Conservation (phyloP, 805 yeast species). For the Wickerhamomyces bovis region DNA sequence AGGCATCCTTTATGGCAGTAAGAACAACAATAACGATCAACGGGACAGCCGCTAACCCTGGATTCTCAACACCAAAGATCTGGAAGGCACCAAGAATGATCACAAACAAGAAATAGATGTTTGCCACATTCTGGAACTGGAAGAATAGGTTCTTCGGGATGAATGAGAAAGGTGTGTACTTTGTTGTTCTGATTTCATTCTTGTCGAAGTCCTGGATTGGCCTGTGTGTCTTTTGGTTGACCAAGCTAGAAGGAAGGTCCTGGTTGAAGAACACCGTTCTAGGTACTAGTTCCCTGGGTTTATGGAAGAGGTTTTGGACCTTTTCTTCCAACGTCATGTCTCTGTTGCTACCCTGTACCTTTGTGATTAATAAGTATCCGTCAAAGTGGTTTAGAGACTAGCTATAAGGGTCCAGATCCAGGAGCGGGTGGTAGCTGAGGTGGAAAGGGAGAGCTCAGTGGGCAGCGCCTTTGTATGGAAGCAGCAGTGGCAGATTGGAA, state of each 20-base stretch:
- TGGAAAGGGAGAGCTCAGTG: background rate
- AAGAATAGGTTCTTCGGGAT: constrained; percentile 75
- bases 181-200: constrained; percentile 91
- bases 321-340: constrained; percentile 3
- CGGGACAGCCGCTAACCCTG: constrained; percentile 71
- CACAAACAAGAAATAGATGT: constrained; percentile 74
- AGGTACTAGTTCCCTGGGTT: constrained; percentile 3
- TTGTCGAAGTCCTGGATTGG: constrained; percentile 5
- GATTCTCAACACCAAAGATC: constrained; percentile 77
- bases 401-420: background rate
- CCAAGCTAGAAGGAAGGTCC: constrained; percentile 1
- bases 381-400: background rate
- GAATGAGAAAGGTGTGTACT: constrained; percentile 86
- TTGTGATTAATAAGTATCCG: background rate
- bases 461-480: background rate
- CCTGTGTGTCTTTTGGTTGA: constrained; percentile 4
- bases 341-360: background rate
- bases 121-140: constrained; percentile 88
- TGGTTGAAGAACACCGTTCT: constrained; percentile 7
- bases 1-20: constrained; percentile 74
- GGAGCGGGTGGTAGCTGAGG: background rate
- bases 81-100: constrained; percentile 73
- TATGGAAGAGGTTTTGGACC: constrained; percentile 2
- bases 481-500: background rate
- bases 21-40: constrained; percentile 69